phyloP scores from a whole-genome alignment of 106 monocot species.

The Triglochin maritima region DNA sequence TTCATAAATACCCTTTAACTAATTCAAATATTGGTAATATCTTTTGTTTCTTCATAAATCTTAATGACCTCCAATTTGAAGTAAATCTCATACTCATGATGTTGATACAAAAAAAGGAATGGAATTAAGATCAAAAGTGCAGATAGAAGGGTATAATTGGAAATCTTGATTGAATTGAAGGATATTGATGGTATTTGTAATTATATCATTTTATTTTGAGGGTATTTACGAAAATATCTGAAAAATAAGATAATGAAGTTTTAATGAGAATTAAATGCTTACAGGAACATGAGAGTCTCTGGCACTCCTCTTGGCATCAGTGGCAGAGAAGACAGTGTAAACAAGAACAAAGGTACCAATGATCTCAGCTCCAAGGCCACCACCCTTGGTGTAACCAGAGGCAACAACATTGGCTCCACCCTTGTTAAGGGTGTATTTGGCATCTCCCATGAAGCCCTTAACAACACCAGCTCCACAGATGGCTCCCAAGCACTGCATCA shows the following conservation, averaged over 20 bases:
- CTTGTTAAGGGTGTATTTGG: conserved; percentile 3
- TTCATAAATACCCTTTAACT: no score
- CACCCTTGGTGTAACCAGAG: conserved; percentile 34
- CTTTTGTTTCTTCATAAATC: no score
- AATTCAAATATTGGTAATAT: no score
- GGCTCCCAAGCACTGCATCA: conserved; percentile 34
- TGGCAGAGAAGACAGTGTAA: conserved; percentile 45
- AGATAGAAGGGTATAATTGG: background rate
- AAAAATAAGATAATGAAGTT: no score
- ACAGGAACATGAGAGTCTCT: conserved; percentile 47
- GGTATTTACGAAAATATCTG: no score
- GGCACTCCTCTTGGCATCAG: conserved; percentile 43
- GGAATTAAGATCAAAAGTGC: no score
- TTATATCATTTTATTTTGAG: background rate
- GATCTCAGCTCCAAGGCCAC: conserved; percentile 40
- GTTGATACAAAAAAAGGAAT: no score
- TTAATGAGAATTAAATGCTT: conserved; percentile 1
- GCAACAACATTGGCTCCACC: conserved; percentile 34
- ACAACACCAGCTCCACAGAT: conserved; percentile 26
- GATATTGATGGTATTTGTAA: background rate
- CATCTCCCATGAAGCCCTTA: conserved; percentile 14
- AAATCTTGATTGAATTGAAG: background rate
- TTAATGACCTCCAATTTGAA: no score
- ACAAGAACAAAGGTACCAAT: conserved; percentile 42
- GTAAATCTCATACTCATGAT: no score